A percentile compares a stretch with the other conserved stretches of the same genome.
Conservation (phyloP, 345 rosid species). For the Iberis pinnata region DNA sequence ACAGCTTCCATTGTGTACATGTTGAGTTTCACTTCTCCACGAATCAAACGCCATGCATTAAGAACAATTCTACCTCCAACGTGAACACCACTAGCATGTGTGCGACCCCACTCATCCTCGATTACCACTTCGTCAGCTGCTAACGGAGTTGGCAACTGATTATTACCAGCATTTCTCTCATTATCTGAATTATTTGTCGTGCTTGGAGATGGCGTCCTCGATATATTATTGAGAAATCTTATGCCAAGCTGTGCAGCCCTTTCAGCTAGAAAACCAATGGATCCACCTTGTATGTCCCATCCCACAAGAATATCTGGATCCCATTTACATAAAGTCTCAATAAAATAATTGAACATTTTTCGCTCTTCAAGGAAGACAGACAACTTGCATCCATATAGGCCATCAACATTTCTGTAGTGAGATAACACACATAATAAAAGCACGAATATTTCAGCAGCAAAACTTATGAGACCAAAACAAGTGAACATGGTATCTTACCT, state of each 20-base stretch:
- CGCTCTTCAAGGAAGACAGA: constrained; percentile 55
- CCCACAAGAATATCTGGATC: constrained; percentile 88
- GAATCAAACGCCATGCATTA: constrained; percentile 83
- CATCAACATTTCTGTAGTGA: constrained; percentile 59
- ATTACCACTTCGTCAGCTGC: constrained; percentile 49
- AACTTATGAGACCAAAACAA: constrained; percentile 7
- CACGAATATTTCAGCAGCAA: neutral
- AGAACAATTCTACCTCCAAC: constrained; percentile 93
- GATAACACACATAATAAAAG: constrained; percentile 1
- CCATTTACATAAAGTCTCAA: constrained; percentile 41
- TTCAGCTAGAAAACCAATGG: constrained; percentile 93
- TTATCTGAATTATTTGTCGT: constrained; percentile 34
- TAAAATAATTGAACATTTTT: constrained; percentile 49
- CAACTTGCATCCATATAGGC: constrained; percentile 55
- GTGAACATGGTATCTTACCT: constrained; percentile 39
- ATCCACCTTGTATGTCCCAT: constrained; percentile 92
- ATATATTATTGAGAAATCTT: constrained; percentile 65
- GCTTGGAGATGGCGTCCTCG: constrained; percentile 55
- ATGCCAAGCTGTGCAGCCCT: constrained; percentile 90
- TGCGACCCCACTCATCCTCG: constrained; percentile 96
- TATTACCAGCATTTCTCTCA: constrained; percentile 32
- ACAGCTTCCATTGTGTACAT: constrained; percentile 81
- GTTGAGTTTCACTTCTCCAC: constrained; percentile 78
- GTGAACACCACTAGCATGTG: constrained; percentile 96
- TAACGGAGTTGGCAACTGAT: constrained; percentile 34